Conservation (phyloP, 192 early-diverging fungal species). For the Coemansia sp. region DNA sequence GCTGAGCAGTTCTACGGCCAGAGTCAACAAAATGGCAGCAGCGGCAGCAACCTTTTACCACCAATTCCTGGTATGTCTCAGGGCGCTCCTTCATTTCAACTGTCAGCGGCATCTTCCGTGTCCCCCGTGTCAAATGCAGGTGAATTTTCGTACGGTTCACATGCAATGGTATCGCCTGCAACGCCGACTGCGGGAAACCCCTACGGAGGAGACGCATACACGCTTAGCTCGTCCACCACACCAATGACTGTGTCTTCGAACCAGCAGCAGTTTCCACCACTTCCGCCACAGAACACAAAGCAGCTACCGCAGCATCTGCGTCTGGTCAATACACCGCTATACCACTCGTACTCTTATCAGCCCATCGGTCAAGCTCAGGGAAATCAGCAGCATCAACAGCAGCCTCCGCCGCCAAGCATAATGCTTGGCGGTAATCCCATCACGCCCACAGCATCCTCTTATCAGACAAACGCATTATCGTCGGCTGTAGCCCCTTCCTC, state of each 20-base stretch:
- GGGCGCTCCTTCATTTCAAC: slow-evolving; percentile 1
- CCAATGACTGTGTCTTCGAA: slow-evolving; percentile 5
- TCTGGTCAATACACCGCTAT: slow-evolving; percentile 4
- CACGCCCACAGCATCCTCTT: slow-evolving; percentile 18
- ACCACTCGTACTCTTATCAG: slow-evolving; percentile 27
- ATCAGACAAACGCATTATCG: slow-evolving; percentile 9
- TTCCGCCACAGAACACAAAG: neutral
- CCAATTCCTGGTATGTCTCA: slow-evolving; percentile 1
- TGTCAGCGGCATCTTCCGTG: neutral
- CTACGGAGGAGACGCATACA: slow-evolving; percentile 6
- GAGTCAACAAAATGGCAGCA: neutral
- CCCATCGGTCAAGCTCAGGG: slow-evolving; percentile 7
- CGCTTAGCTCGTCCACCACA: slow-evolving; percentile 5
- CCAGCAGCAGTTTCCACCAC: neutral
- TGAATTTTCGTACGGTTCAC: slow-evolving; percentile 3
- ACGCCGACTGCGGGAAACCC: neutral
- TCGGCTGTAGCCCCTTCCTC: neutral
- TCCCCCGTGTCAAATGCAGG: slow-evolving; percentile 1
- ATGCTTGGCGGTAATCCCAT: slow-evolving; percentile 18
- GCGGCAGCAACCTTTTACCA: neutral
- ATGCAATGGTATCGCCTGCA: neutral
- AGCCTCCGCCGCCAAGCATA: slow-evolving; percentile 10
- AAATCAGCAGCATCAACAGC: slow-evolving; percentile 4
- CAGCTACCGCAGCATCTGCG: slow-evolving; percentile 1
- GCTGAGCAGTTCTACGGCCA: slow-evolving; percentile 1